Base-by-base conservation (phyloP, 345 rosid species). In the Sapria himalayana region DNA sequence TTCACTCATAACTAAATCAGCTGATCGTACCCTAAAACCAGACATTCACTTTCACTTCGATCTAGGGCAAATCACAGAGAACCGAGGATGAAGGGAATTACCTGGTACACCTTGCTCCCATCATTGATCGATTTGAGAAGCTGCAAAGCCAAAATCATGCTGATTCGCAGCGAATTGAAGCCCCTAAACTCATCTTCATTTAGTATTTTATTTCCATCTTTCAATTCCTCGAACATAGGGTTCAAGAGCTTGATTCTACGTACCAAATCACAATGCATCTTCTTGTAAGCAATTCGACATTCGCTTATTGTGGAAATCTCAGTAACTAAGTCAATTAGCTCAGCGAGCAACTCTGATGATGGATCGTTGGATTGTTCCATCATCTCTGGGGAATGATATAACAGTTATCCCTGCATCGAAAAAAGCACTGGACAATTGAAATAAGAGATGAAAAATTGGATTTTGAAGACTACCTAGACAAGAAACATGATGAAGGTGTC, bases 161-260 rank as follows among this genome's bases (percentile, higher is more conserved):
- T 72, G 46, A 33, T 25, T 15, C 41, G 48, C 67, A 82, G 18
- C 43, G 47, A 41, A 54, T 72, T 64, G 33, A 89, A 71, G 29
- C 85, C 79, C 32, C 39, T 23, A 55, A 66, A 35, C 19, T 48
- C 64, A n/a, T 74, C 79, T 9, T 67, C 48, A 7, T 52, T 16
- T 7, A 66, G 45, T 48, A 50, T 71, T 9, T 55, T 59, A 17
- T 49, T 21, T 4, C 58, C 31, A 37, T 76, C 95, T 22, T 56
- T 62, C 58, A 82, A 66, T 53, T 89, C 98, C 73, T 82, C 92
- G 37, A 89, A 79, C 72, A 82, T 62, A 60, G 98, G 95, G 55
- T 86, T 70, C 60, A 89, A 65, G 21, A 89, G 76, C 81, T 81
- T 82, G 56, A 89, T 74, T 55, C 98, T 69, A 22, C 98, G 85